Base-by-base conservation (phyloP, 2,329 filamentous ascomycete genomes). In the Calonectria hongkongensis region DNA sequence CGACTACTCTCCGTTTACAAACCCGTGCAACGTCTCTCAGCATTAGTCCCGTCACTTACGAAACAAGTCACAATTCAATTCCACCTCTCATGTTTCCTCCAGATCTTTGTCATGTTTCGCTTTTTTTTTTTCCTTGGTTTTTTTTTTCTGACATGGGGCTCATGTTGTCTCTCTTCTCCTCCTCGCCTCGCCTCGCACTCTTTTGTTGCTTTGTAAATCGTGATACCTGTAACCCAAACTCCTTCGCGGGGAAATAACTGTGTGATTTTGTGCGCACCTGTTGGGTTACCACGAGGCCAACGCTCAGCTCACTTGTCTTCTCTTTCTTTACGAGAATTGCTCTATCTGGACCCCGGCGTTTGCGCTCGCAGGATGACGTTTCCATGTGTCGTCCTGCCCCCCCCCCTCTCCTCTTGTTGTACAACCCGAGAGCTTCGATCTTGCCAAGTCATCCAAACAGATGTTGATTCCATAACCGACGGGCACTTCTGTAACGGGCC, bases 21-120 rank as follows among this genome's bases (percentile, higher is more conserved):
- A 68, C 67, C 51, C 64, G 75, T 80, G 76, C 45, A 72, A 80
- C 80, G 75, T 81, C 70, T 50, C 75, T 60, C 79, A 74, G 48
- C 78, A 72, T 78, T 71, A n/a, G 74, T 78, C 75, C 45, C 50
- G 80, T 81, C 73, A 68, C 74, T 70, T 58, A 58, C 54, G 54
- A 58, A 58, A 58, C 54, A 39, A 58, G 54, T 58, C 54, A 58
- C 15, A 58, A 39, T 36, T 16, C 18, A 16, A 58, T 21, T 6
- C 30, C 33, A 39, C 30, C 30, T 58, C 54, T 58, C n/a, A 27
- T 15, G 30, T 58, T n/a, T 21, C 54, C 54, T 39, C 18, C 13
- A 36, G 54, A 58, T 39, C 30, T 13, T 58, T 39, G 54, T n/a
- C 54, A 39, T 58, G 54, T 58, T 58, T 58, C 54, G 33, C 54